Evolutionary conservation across 202 grass and related monocot species (phyloP).

Genomic region (Eragrostis tef): DNA sequence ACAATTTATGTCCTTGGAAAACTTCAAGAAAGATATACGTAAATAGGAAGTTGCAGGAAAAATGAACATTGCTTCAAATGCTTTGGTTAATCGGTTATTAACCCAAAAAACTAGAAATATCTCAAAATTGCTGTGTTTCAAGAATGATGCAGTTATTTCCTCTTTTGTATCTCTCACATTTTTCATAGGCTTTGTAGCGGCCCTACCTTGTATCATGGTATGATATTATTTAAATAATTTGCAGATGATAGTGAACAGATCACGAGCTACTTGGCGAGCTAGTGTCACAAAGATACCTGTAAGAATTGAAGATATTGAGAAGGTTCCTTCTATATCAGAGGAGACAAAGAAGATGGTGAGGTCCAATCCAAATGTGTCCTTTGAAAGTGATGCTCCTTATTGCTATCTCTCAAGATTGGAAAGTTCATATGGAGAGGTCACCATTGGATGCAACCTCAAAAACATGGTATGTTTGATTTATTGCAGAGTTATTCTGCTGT

Average conservation of each 20-base stretch:
- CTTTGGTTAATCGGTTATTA: slow-evolving; percentile 10
- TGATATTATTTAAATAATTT: slow-evolving; percentile 46
- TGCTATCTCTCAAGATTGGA: slow-evolving; percentile 89
- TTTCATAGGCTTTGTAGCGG: not conserved
- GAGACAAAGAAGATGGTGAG: slow-evolving; percentile 75
- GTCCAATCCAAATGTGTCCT: slow-evolving; percentile 72
- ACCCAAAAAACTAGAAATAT: slow-evolving; percentile 3
- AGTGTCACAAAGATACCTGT: slow-evolving; percentile 79
- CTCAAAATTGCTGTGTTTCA: not conserved
- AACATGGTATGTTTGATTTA: slow-evolving; percentile 66
- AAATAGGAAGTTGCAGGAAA: not conserved
- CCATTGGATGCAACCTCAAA: slow-evolving; percentile 83
- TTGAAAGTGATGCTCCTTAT: slow-evolving; percentile 75
- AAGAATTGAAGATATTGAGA: slow-evolving; percentile 77
- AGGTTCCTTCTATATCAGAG: slow-evolving; percentile 72
- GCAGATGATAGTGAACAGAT: slow-evolving; percentile 95
- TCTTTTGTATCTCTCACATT: not conserved
- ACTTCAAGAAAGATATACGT: not conserved
- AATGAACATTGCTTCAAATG: not conserved
- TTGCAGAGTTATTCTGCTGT: slow-evolving; percentile 23
- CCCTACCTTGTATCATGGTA: slow-evolving; percentile 24
- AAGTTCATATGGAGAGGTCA: slow-evolving; percentile 79
- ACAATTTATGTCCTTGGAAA: slow-evolving; percentile 10
- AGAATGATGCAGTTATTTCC: slow-evolving; percentile 10
- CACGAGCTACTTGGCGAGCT: slow-evolving; percentile 70